A percentile compares a stretch with the other conserved stretches of the same genome.
Evolutionary conservation across 208 protist genomes (phyloP).

Genomic region (Acanthamoeba sp.): DNA sequence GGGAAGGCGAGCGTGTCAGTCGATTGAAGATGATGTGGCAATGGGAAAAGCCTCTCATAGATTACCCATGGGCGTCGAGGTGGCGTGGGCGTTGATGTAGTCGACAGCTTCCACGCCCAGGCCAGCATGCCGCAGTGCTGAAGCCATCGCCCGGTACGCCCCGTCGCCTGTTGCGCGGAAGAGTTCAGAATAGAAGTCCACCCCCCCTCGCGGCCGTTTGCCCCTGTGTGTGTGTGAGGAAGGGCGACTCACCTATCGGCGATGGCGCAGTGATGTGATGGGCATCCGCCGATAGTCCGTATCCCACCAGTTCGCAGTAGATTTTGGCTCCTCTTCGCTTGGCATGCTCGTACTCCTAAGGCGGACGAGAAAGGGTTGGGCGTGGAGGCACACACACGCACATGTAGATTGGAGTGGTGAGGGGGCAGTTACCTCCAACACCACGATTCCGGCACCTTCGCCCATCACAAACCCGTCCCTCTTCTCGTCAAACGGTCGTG

Average conservation of each 20-base stretch:
- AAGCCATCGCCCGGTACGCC: slow-evolving; percentile 91
- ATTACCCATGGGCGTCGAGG: slow-evolving; percentile 96
- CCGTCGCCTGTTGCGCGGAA: slow-evolving; percentile 88
- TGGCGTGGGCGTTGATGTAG: slow-evolving; percentile 98
- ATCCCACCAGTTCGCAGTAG: slow-evolving; percentile 87
- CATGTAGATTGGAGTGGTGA: not conserved
- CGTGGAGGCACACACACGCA: not conserved
- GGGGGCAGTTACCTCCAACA: slow-evolving; percentile 54
- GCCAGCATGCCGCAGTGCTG: slow-evolving; percentile 88
- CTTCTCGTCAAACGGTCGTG: slow-evolving; percentile 95
- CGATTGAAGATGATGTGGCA: too few species aligned
- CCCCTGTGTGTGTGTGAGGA: too few species aligned
- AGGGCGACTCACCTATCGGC: slow-evolving; percentile 82
- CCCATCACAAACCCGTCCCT: slow-evolving; percentile 97
- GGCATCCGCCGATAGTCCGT: slow-evolving; percentile 90
- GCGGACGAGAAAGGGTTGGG: not conserved
- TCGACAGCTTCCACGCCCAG: slow-evolving; percentile 84
- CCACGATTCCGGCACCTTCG: slow-evolving; percentile 94
- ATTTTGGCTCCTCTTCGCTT: slow-evolving; percentile 87
- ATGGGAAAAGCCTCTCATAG: too few species aligned
- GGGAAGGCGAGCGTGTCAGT: too few species aligned
- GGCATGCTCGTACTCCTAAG: slow-evolving; percentile 94
- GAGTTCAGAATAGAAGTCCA: not conserved
- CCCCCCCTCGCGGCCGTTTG: too few species aligned
- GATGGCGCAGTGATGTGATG: slow-evolving; percentile 96